phyloP scores from a whole-genome alignment of 352 stramenopile species.

The Phytophthora constricta region DNA sequence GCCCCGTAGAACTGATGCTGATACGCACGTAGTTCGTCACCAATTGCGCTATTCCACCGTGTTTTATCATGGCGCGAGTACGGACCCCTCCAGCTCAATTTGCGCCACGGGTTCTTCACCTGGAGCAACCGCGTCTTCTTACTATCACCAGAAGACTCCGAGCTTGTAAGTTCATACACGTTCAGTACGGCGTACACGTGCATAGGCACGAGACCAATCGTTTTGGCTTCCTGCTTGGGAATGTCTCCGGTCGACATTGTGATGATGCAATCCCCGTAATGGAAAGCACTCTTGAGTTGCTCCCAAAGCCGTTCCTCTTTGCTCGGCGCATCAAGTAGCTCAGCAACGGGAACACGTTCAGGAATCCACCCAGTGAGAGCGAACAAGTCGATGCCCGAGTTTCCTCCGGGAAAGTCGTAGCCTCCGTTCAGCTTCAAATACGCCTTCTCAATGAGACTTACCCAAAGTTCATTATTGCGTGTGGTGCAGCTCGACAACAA shows the following conservation, averaged over 20 bases:
- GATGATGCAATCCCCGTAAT: constrained; percentile 97
- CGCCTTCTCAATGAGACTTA: constrained; percentile 98
- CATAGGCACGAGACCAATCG: constrained; percentile 93
- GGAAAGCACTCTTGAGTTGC: constrained; percentile 92
- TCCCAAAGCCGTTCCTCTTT: constrained; percentile 97
- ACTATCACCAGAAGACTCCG: constrained; percentile 20
- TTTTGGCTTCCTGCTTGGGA: constrained; percentile 63
- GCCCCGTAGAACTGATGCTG: constrained; percentile 57
- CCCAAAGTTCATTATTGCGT: constrained; percentile 86
- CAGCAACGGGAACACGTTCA: constrained; percentile 86
- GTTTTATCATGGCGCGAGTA: constrained; percentile 77
- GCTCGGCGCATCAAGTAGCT: constrained; percentile 85
- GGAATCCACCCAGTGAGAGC: constrained; percentile 99
- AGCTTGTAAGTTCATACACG: constrained; percentile 83
- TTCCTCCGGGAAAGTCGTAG: constrained; percentile 98
- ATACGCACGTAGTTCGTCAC: constrained; percentile 65
- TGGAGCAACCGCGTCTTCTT: constrained; percentile 87
- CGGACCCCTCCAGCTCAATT: constrained; percentile 84
- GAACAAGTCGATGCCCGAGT: constrained; percentile 98
- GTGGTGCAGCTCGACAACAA: constrained; percentile 89
- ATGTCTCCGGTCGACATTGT: constrained; percentile 95
- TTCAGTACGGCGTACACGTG: constrained; percentile 97
- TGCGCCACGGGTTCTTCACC: constrained; percentile 97
- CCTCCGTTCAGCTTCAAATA: constrained; percentile 98
- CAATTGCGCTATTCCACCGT: constrained; percentile 61